Evolutionary conservation across 2,329 filamentous ascomycete species (phyloP).

Genomic region (Pseudonectria foliicola): DNA sequence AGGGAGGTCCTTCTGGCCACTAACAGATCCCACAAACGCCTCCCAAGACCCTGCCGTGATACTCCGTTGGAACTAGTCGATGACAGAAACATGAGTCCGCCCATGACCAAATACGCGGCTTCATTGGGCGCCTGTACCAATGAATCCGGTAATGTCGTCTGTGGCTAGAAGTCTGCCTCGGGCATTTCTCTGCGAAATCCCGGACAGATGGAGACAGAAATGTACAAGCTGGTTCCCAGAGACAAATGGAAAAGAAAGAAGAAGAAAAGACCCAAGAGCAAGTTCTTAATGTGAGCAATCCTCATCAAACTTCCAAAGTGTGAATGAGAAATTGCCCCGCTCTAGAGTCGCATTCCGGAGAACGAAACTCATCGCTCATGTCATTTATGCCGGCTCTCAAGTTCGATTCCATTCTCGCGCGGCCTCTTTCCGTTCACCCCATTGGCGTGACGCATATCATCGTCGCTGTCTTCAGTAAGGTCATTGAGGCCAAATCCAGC

Average conservation of each 20-base stretch:
- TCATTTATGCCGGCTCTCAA: conserved; percentile 37
- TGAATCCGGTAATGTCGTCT: conserved; percentile 13
- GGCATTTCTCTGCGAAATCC: conserved; percentile 11
- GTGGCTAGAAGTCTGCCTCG: conserved; percentile 14
- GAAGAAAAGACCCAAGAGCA: conserved; percentile 1
- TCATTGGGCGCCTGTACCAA: conserved; percentile 18
- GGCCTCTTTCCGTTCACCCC: conserved; percentile 36
- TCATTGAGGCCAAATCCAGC: conserved; percentile 71
- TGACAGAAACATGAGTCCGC: conserved; percentile 17
- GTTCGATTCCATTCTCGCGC: conserved; percentile 39
- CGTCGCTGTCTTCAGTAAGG: conserved; percentile 69
- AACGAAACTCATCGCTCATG: too few relatives aligned
- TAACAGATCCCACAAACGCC: conserved; percentile 24
- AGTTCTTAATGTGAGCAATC: too few relatives aligned
- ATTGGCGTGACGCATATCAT: conserved; percentile 40
- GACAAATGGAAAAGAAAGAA: conserved; percentile 11
- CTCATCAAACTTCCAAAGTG: too few relatives aligned
- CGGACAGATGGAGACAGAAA: conserved; percentile 19
- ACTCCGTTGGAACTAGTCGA: background rate
- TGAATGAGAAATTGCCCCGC: too few relatives aligned
- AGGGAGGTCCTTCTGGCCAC: conserved; percentile 17
- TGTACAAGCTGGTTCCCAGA: conserved; percentile 20
- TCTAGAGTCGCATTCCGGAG: too few relatives aligned
- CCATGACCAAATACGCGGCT: conserved; percentile 17
- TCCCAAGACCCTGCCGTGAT: conserved; percentile 17